A percentile compares a stretch with the other conserved stretches of the same genome.
Evolutionary conservation across 1,284 basidiomycete species (phyloP).

Genomic region (Coriolopsis trogii): DNA sequence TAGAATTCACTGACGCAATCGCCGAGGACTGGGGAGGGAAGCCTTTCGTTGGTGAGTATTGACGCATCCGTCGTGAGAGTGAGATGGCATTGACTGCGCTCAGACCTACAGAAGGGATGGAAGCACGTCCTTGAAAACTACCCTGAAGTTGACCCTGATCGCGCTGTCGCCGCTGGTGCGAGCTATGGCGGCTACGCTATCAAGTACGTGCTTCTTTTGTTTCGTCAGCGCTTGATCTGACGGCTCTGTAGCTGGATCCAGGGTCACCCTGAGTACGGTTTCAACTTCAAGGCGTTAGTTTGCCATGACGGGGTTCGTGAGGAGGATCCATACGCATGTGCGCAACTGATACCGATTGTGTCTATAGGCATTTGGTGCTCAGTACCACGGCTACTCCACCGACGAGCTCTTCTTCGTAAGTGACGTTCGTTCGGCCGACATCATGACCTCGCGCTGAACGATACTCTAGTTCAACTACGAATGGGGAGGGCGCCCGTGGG

Average conservation of each 20-base stretch:
- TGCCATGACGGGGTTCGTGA: constrained; percentile 83
- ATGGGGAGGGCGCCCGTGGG: constrained; percentile 83
- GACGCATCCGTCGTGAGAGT: not conserved
- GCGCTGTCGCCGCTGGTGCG: constrained; percentile 81
- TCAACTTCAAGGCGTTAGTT: constrained; percentile 88
- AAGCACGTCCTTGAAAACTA: constrained; percentile 68
- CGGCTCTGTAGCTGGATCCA: constrained; percentile 80
- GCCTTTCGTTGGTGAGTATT: constrained; percentile 57
- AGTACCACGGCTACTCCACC: constrained; percentile 78
- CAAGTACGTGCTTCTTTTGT: constrained; percentile 52
- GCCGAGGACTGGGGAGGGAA: constrained; percentile 84
- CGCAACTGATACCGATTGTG: not conserved
- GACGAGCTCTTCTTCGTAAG: constrained; percentile 87
- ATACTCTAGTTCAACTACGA: constrained; percentile 74
- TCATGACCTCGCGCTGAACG: constrained; percentile 2
- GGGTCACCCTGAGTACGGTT: constrained; percentile 84
- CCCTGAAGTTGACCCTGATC: constrained; percentile 81
- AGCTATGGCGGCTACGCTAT: constrained; percentile 86
- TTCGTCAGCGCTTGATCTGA: constrained; percentile 7
- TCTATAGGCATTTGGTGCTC: constrained; percentile 65
- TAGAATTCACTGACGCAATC: constrained; percentile 83
- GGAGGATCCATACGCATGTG: not conserved
- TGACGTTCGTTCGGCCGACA: not conserved
- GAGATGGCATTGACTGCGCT: not conserved
- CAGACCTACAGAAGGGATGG: constrained; percentile 80